Evolutionary conservation across 805 yeast species (phyloP), one percentile per base, ranked within the genome.

Genomic region (Wickerhamiella alocasiicola): DNA sequence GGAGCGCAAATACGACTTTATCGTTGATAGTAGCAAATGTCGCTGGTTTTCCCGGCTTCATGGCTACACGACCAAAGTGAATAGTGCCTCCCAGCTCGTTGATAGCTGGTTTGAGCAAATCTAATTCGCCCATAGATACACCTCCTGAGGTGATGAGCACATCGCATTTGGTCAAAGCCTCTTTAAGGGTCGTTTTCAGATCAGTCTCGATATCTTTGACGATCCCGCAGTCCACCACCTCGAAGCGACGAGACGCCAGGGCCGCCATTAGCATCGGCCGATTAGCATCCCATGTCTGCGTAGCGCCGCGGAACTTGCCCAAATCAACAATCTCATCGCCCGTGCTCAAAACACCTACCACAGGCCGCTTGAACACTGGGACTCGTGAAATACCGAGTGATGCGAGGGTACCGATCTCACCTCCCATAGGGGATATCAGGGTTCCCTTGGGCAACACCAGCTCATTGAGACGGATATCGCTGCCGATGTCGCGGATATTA

Each of bases 31-130:
- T 68, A 0, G 75, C 76, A 58, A 70, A 71, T 1, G 77, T 71
- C 1, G 74, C 67, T 2, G 77, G 77, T 46, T 71, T 71, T 0
- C 77, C 77, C 1, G 77, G 77, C 47, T 71, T 71, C 74, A 71
- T 71, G n/a, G 64, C 63, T 5, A 71, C 74, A 31, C 76, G 54
- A 4, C 77, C 77, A 50, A 71, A 71, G 44, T 69, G 72, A 27
- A 71, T 66, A 0, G 44, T 49, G 1, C 74, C 76, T 0, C 57
- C 55, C 13, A 71, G 46, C 26, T 63, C 50, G 43, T 68, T 70
- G 18, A 71, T 66, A 0, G 65, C 59, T 0, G 76, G 75, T 42
- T 71, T 71, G 30, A 71, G 50, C 12, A 70, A 55, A 49, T 71
- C 77, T 25, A 63, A 45, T 49, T 71, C 77, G 2, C 77, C 77